A percentile compares a stretch with the other conserved stretches of the same genome.
phyloP scores from a whole-genome alignment of 2,329 filamentous ascomycete species.

The Phaeosphaeriaceae sp. region DNA sequence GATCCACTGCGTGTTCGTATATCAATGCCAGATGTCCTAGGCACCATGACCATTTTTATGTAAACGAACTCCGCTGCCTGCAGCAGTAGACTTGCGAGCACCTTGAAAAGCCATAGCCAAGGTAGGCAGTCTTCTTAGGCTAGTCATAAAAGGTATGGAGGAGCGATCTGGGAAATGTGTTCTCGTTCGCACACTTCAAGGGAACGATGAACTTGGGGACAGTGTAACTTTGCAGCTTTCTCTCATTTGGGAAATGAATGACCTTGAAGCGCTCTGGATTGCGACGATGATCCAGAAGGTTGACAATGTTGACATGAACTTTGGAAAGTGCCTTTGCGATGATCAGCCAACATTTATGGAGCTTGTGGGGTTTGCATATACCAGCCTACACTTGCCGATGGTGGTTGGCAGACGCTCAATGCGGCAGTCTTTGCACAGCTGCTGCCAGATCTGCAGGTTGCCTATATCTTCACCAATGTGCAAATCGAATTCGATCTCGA shows the following conservation, averaged over 20 bases:
- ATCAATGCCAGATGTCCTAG: too few relatives aligned
- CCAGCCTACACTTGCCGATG: constrained; percentile 34
- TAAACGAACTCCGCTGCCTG: too few relatives aligned
- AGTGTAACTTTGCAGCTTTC: constrained; percentile 11
- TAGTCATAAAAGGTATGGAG: constrained; percentile 11
- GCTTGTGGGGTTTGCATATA: too few relatives aligned
- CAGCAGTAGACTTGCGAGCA: too few relatives aligned
- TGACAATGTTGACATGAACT: constrained; percentile 21
- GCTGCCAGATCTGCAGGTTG: constrained; percentile 28
- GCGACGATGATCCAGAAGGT: constrained; percentile 21
- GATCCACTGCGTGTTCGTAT: too few relatives aligned
- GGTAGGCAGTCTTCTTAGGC: too few relatives aligned
- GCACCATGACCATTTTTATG: too few relatives aligned
- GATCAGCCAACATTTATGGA: not conserved
- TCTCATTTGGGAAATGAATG: constrained; percentile 6
- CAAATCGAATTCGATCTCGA: constrained; percentile 16
- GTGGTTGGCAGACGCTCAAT: constrained; percentile 18
- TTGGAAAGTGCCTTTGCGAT: constrained; percentile 10
- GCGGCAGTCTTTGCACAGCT: constrained; percentile 25
- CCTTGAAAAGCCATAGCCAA: too few relatives aligned
- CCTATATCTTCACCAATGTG: constrained; percentile 14
- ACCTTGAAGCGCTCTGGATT: not conserved
- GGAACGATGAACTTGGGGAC: constrained; percentile 9
- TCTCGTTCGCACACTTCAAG: constrained; percentile 13
- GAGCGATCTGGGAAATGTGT: constrained; percentile 19